These are phyloP conservation scores for Tulasnella sp. DNA, from an alignment of 768 basidiomycete species.

Conservation along the genomic window DNA sequence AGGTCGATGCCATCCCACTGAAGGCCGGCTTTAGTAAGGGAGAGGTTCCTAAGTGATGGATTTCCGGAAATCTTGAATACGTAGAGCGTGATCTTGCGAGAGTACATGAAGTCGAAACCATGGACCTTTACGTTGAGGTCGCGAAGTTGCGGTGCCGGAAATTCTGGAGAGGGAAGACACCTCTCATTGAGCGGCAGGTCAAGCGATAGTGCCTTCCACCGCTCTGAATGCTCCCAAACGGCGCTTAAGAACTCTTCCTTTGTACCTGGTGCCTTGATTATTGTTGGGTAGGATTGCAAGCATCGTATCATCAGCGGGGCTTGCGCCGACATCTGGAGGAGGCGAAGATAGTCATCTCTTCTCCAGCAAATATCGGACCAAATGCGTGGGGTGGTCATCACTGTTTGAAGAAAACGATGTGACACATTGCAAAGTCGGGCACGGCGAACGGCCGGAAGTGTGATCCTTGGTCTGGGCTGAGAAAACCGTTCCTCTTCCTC, in stretches of 20 bases:
- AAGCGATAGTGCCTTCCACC: background rate
- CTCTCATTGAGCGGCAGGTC: background rate
- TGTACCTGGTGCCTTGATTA: background rate
- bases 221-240: background rate
- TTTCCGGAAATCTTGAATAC: background rate
- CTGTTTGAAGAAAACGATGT: background rate
- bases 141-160: background rate
- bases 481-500: background rate
- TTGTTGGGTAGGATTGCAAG: background rate
- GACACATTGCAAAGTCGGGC: background rate
- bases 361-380: background rate
- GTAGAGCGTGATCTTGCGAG: too few species aligned
- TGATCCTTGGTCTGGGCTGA: background rate
- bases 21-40: background rate
- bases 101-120: too few species aligned
- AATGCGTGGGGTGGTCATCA: background rate
- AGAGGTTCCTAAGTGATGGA: background rate
- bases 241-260: background rate
- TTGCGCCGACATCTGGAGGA: too few species aligned
- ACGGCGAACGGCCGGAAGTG: background rate
- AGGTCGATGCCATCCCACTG: background rate
- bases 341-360: too few species aligned
- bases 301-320: background rate
- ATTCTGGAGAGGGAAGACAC: background rate
- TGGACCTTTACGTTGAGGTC: too few species aligned